phyloP scores from a whole-genome alignment of 805 yeast species.

The Yamadazyma sp. region DNA sequence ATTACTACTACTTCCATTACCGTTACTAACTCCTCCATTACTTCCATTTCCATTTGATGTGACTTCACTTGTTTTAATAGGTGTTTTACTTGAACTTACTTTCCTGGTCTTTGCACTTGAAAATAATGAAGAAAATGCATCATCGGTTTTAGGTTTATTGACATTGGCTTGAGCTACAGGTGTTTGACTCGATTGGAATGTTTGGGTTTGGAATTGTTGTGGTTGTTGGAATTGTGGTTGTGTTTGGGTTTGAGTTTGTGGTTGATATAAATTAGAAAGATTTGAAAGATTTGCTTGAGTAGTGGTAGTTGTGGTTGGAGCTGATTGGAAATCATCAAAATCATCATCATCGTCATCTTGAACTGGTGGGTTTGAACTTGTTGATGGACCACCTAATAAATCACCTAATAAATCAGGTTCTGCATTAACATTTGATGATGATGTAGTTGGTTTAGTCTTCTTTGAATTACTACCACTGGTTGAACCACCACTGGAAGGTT shows the following conservation, averaged over 20 bases:
- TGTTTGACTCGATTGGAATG: constrained; percentile 14
- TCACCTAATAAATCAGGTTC: constrained; percentile 50
- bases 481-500: constrained; percentile 18
- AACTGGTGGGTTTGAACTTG: constrained; percentile 7
- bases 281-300: constrained; percentile 22
- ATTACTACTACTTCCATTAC: constrained; percentile 13
- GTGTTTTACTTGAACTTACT: constrained; percentile 15
- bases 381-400: constrained; percentile 33
- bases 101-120: constrained; percentile 55
- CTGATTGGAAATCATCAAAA: constrained; percentile 80
- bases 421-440: constrained; percentile 33
- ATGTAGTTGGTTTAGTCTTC: constrained; percentile 34
- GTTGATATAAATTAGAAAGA: constrained; percentile 23
- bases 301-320: constrained; percentile 30
- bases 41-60: constrained; percentile 2
- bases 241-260: constrained; percentile 16
- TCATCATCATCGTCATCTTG: constrained; percentile 61
- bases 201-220: constrained; percentile 14
- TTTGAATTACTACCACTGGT: constrained; percentile 10
- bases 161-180: constrained; percentile 37
- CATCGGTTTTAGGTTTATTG: constrained; percentile 45
- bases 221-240: constrained; percentile 11
- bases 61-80: constrained; percentile 5
- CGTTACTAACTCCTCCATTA: constrained; percentile 12
- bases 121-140: constrained; percentile 72